Base-by-base conservation (phyloP, 2,329 filamentous ascomycete species). In the Cyclaneusma minus region DNA sequence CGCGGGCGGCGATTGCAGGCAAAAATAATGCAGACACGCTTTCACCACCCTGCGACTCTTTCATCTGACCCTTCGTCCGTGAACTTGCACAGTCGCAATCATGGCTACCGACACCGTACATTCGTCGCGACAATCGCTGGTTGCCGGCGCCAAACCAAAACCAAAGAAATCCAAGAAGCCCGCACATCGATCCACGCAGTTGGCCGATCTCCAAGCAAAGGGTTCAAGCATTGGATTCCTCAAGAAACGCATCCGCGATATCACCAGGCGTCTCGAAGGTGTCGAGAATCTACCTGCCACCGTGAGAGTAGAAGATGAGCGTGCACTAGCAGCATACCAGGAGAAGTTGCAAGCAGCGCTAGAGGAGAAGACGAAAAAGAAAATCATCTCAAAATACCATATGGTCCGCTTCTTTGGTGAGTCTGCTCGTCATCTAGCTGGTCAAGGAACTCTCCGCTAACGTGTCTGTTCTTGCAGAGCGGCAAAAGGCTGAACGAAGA, bases 371-470 rank as follows among this genome's bases (percentile, higher is more conserved):
- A 62, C 61, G 44, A 63, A 69, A 37, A 63, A 62, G 39, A 62
- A 69, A 32, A 81, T 85, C 67, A 83, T 85, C 35, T 60, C 60
- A 26, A 78, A 74, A 48, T 89, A 84, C 41, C 80, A 87, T 48
- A 85, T 82, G 67, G 69, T 87, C 26, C 62, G 81, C 15, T 89
- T 89, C 47, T 87, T 87, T 50, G 81, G 80, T 79, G 58, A 27
- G 63, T 41, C 4, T 20, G 27, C 30, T 10, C 18, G 35, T n/a
- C 27, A 34, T 9, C 18, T 33, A 3, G 21, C 18, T 4, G 24
- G 27, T 21, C n/a, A 9, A 7, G 19, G 10, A 29, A 21, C 14
- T 11, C 17, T 9, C 24, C 32, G 21, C 33, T 40, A 7, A 38
- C 27, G 9, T 9, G 7, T 22, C 19, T 21, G 12, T 8, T 8